A percentile compares a stretch with the other conserved stretches of the same genome.
Conservation (phyloP, 768 basidiomycete genomes). For the Psilocybe sp. region DNA sequence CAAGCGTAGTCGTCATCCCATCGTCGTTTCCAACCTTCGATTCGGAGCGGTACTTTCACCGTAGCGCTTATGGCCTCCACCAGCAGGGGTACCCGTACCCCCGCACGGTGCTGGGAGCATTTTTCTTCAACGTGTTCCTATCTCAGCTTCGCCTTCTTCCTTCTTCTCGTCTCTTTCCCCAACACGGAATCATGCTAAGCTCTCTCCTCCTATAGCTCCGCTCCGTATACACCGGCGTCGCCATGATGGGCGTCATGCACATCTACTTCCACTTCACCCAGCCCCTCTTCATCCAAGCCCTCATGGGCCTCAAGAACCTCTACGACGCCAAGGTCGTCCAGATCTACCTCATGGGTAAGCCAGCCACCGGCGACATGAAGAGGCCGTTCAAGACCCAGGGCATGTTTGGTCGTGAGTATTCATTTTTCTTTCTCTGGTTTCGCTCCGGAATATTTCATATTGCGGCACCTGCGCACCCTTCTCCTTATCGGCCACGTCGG, state of each 20-base stretch:
- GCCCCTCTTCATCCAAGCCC: slow-evolving; percentile 90
- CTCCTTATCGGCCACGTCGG: not conserved
- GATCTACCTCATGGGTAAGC: slow-evolving; percentile 78
- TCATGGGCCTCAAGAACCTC: slow-evolving; percentile 92
- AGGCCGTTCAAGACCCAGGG: slow-evolving; percentile 82
- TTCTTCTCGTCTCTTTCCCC: not conserved
- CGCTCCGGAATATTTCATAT: not conserved
- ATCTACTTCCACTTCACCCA: slow-evolving; percentile 94
- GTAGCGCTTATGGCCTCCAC: no score
- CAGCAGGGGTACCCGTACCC: no score
- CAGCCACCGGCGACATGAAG: slow-evolving; percentile 83
- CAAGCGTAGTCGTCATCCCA: no score
- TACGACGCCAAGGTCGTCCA: slow-evolving; percentile 84
- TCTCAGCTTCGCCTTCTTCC: not conserved
- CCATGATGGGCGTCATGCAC: slow-evolving; percentile 93
- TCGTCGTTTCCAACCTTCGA: no score
- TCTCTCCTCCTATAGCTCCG: slow-evolving; percentile 47
- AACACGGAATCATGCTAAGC: not conserved
- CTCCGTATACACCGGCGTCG: slow-evolving; percentile 68
- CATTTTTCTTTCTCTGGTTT: not conserved
- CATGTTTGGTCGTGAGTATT: slow-evolving; percentile 65
- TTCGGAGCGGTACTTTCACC: no score
- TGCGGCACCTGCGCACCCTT: not conserved
- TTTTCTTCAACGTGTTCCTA: no score
- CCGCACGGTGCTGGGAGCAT: no score